These are phyloP conservation scores for Phytophthora ramorum DNA, from an alignment of 352 stramenopile genomes.

Conservation along the genomic window DNA sequence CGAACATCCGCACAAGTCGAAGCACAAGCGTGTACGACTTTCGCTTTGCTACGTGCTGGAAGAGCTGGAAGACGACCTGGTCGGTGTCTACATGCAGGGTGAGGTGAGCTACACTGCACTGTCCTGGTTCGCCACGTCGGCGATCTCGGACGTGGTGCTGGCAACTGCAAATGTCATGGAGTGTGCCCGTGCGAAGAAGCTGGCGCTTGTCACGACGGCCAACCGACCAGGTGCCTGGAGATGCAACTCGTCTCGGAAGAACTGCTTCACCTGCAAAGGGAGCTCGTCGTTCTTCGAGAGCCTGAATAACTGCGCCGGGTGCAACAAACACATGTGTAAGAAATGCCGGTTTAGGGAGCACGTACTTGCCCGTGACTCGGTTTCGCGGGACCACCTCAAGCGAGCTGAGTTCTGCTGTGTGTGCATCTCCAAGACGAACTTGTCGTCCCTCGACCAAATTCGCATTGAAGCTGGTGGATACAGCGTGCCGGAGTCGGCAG, in stretches of 20 bases:
- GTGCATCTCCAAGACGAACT: slow-evolving; percentile 38
- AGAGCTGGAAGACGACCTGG: slow-evolving; percentile 34
- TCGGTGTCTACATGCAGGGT: slow-evolving; percentile 51
- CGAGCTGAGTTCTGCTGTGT: slow-evolving; percentile 41
- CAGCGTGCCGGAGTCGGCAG: slow-evolving; percentile 7
- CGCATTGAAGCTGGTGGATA: slow-evolving; percentile 18
- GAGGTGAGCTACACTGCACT: slow-evolving; percentile 25
- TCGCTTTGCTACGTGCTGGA: slow-evolving; percentile 53
- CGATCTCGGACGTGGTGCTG: slow-evolving; percentile 36
- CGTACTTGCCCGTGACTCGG: slow-evolving; percentile 32
- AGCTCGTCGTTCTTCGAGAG: slow-evolving; percentile 38
- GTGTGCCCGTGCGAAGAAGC: slow-evolving; percentile 43
- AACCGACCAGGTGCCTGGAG: slow-evolving; percentile 7
- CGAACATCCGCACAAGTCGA: slow-evolving; percentile 32
- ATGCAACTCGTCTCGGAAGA: slow-evolving; percentile 22
- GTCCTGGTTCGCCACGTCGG: slow-evolving; percentile 36
- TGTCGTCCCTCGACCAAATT: slow-evolving; percentile 34
- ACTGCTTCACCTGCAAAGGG: slow-evolving; percentile 39
- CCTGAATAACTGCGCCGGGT: slow-evolving; percentile 33
- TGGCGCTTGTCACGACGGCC: slow-evolving; percentile 18
- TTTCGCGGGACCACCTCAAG: slow-evolving; percentile 23
- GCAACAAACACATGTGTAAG: slow-evolving; percentile 39
- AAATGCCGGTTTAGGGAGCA: slow-evolving; percentile 45
- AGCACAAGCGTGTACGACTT: slow-evolving; percentile 32
- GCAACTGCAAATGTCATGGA: slow-evolving; percentile 33